phyloP scores from a whole-genome alignment of 2,329 filamentous ascomycete species.

The Tolypocladium guangdongense region DNA sequence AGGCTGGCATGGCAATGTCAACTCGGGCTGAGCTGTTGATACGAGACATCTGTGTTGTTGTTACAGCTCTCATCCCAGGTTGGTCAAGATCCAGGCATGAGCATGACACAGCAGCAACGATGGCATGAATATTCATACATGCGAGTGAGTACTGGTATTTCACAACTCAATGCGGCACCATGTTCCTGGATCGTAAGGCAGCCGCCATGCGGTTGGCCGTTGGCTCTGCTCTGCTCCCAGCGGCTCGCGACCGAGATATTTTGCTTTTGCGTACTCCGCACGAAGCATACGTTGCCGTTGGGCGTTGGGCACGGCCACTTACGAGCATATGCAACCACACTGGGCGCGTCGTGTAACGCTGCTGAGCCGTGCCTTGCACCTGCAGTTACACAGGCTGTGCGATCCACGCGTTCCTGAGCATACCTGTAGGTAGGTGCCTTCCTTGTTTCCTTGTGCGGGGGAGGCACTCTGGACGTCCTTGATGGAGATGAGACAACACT shows the following conservation, averaged over 20 bases:
- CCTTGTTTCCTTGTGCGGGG: not conserved
- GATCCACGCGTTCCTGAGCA: not conserved
- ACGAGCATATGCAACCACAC: not conserved
- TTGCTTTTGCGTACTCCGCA: too few species aligned
- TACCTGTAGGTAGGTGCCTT: too few species aligned
- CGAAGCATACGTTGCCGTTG: too few species aligned
- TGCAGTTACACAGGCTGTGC: not conserved
- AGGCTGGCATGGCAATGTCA: not conserved
- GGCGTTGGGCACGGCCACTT: not conserved
- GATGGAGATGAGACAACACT: not conserved
- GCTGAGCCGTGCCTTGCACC: not conserved
- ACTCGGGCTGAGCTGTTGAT: too few species aligned
- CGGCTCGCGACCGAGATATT: not conserved
- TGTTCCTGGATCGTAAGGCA: not conserved
- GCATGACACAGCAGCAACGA: not conserved
- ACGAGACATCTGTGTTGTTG: not conserved
- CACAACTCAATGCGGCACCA: not conserved
- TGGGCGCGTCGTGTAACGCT: not conserved
- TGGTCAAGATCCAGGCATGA: not conserved
- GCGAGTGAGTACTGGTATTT: not conserved
- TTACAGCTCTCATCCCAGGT: not conserved
- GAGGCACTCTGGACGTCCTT: not conserved
- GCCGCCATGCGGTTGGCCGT: not conserved
- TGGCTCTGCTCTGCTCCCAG: not conserved
- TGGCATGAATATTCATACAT: too few species aligned